A percentile compares a stretch with the other conserved stretches of the same genome.
Conservation (phyloP, 1,139 yeast species). For the Magnusiomyces sp. region DNA sequence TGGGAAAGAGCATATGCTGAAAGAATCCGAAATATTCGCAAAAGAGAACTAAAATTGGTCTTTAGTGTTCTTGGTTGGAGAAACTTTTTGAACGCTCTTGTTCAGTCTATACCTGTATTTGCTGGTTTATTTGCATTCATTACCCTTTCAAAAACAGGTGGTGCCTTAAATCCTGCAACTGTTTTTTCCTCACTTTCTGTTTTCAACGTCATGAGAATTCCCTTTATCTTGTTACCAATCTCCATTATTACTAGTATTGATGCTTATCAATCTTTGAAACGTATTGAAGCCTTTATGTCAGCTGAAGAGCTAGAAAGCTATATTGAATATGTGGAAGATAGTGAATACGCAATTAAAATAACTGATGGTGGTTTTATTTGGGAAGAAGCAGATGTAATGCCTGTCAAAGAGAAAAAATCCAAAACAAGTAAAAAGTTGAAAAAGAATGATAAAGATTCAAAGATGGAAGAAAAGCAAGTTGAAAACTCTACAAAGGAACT, state of each 20-base stretch:
- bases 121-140: slow-evolving; percentile 71
- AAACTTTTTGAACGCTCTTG: slow-evolving; percentile 48
- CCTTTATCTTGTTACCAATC: slow-evolving; percentile 66
- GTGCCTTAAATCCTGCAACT: slow-evolving; percentile 51
- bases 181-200: slow-evolving; percentile 76
- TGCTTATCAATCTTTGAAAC: slow-evolving; percentile 53
- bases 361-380: slow-evolving; percentile 55
- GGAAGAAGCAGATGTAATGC: slow-evolving; percentile 32
- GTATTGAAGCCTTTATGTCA: slow-evolving; percentile 49
- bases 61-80: slow-evolving; percentile 33
- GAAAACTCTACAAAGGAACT: slow-evolving; percentile 14
- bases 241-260: slow-evolving; percentile 54
- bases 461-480: slow-evolving; percentile 6
- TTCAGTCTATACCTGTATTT: slow-evolving; percentile 55
- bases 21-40: slow-evolving; percentile 41
- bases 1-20: slow-evolving; percentile 61
- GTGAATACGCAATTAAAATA: slow-evolving; percentile 41
- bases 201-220: slow-evolving; percentile 62
- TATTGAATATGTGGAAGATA: slow-evolving; percentile 29
- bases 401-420: slow-evolving; percentile 3
- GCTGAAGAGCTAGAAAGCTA: slow-evolving; percentile 34
- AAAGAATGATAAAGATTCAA: slow-evolving; percentile 25
- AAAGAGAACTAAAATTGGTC: slow-evolving; percentile 35
- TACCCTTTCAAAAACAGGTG: slow-evolving; percentile 53
- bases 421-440: slow-evolving; percentile 8